phyloP scores from a whole-genome alignment of 441 rosid species.

The Euphorbia celastroides region DNA sequence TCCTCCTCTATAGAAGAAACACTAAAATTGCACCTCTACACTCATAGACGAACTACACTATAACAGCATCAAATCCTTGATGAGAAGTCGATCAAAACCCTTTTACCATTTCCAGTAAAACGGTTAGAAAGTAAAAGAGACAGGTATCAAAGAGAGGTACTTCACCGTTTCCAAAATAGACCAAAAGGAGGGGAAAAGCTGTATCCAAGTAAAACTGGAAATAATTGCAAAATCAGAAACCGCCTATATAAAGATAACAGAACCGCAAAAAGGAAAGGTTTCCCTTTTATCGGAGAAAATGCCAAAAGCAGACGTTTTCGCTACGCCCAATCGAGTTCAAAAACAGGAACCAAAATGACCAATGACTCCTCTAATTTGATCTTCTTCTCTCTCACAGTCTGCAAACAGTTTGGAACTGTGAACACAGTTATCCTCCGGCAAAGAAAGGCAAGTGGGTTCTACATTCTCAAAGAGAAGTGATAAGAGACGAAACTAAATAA shows the following conservation, averaged over 20 bases:
- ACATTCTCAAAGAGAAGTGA: not conserved
- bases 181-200: not conserved
- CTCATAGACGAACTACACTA: slow-evolving; percentile 3
- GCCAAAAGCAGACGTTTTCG: slow-evolving; percentile 9
- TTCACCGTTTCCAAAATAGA: not conserved
- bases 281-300: not conserved
- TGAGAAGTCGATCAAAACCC: not conserved
- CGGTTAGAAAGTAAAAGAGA: not conserved
- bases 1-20: not conserved
- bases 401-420: not conserved
- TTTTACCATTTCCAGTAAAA: not conserved
- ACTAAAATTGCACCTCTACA: not conserved
- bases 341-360: not conserved
- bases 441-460: too few relatives aligned
- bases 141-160: not conserved
- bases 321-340: not conserved
- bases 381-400: not conserved
- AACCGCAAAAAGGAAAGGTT: not conserved
- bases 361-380: too few relatives aligned
- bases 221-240: slow-evolving; percentile 1
- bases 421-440: not conserved
- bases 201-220: not conserved
- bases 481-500: not conserved
- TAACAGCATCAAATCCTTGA: slow-evolving; percentile 1
- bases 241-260: not conserved